Conservation (phyloP, 306 rosid genomes). For the Quercus wislizeni region DNA sequence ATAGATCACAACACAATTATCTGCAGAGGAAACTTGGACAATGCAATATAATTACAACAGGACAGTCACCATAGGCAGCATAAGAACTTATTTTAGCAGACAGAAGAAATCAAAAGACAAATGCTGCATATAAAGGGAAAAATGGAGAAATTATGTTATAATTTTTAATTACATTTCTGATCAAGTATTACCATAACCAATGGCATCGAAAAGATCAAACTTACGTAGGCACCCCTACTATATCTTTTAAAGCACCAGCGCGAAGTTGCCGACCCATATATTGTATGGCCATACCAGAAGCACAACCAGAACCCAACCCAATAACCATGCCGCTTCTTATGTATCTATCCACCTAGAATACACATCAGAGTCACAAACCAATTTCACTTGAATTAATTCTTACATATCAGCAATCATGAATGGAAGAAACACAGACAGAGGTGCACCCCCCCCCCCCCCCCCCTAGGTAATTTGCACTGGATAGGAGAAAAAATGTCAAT, state of each 20-base stretch:
- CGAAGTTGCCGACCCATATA: conserved; percentile 85
- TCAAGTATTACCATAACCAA: too few relatives aligned
- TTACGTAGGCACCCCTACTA: conserved; percentile 85
- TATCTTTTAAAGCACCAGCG: conserved; percentile 60
- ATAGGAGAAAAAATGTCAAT: background rate
- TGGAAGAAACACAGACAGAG: background rate
- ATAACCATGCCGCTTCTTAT: conserved; percentile 76
- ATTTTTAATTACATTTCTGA: too few relatives aligned
- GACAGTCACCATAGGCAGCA: background rate
- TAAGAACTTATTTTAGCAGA: background rate
- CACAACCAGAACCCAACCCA: conserved; percentile 84
- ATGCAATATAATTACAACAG: background rate
- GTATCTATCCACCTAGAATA: conserved; percentile 71
- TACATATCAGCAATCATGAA: background rate
- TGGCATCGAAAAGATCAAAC: conserved; percentile 29
- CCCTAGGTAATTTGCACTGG: background rate
- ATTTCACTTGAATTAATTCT: conserved; percentile 1
- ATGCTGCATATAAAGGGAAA: background rate
- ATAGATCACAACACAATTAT: background rate
- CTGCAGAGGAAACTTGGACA: background rate
- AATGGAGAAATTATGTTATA: too few relatives aligned
- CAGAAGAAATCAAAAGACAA: background rate
- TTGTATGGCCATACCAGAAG: conserved; percentile 80
- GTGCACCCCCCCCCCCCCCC: background rate
- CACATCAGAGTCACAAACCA: conserved; percentile 22